A percentile compares a stretch with the other conserved stretches of the same genome.
Evolutionary conservation across 1,284 basidiomycete genomes (phyloP).

Genomic region (Ceratobasidium sp.): DNA sequence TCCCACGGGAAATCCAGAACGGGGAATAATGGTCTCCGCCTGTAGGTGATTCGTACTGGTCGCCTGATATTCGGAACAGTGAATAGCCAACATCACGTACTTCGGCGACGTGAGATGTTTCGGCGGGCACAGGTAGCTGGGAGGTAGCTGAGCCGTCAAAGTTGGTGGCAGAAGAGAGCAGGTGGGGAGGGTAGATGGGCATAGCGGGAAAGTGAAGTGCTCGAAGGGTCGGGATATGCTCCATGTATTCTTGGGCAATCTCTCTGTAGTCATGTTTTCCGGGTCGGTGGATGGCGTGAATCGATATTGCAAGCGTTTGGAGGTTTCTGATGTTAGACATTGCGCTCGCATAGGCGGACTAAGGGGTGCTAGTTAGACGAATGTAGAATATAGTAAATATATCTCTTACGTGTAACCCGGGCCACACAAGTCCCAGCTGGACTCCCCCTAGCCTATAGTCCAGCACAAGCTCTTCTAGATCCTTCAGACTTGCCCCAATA

Average conservation of each 20-base stretch:
- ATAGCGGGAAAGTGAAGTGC: conserved; percentile 26
- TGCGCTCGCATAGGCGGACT: conserved; percentile 20
- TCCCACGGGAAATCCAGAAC: conserved; percentile 29
- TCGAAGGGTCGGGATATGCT: conserved; percentile 24
- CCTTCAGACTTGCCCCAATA: conserved; percentile 3
- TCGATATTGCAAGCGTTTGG: conserved; percentile 23
- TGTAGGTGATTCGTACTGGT: background rate
- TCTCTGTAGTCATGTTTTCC: conserved; percentile 3
- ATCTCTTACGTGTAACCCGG: conserved; percentile 11
- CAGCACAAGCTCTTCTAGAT: conserved; percentile 28
- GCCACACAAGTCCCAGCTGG: conserved; percentile 3
- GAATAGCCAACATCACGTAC: conserved; percentile 4
- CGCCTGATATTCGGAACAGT: background rate
- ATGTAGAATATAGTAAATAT: background rate
- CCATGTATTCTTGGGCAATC: conserved; percentile 9
- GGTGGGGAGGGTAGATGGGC: background rate
- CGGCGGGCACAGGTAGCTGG: no score
- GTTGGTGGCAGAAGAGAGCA: background rate
- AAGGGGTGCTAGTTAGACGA: background rate
- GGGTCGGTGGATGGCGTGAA: conserved; percentile 15
- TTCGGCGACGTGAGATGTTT: background rate
- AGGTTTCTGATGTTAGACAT: background rate
- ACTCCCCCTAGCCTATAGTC: conserved; percentile 25
- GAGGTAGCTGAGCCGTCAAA: background rate
- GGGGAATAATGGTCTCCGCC: conserved; percentile 17